Evolutionary conservation across 306 rosid genomes (phyloP), one percentile per base, ranked within the genome.

Genomic region (Acacia melanoxylon): DNA sequence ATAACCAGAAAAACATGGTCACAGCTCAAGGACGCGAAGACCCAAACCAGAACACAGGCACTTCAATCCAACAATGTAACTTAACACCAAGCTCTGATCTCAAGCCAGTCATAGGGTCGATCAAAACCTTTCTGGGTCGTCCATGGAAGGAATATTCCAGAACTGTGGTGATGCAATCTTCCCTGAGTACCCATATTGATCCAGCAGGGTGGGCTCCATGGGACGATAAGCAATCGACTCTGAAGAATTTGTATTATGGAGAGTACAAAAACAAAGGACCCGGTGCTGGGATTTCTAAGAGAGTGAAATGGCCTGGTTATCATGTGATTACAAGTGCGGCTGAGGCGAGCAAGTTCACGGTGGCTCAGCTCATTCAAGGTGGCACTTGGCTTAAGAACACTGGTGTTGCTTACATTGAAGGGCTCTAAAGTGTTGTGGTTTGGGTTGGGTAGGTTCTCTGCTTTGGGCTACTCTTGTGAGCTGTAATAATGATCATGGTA

Each of bases 131-230:
- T 16, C 46, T 90, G 83, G 92, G 94, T 14, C 89, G 91, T 1
- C 94, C 91, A 1, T 89, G 92, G 94, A 85, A 71, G 86, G 87
- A 85, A 77, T 87, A 76, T 46, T 91, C 92, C 2, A 78, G 92
- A 69, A 90, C 94, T 15, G 85, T 87, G 3, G 70, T 88, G 4
- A 83, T 91, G 94, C 91, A 91, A 76, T 89, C 92, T 13, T 62
- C 1, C 49, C 48, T 91, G 2, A 85, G 80, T 65, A 81, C 75
- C 62, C 83, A 81, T 37, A 80, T 89, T 68, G 80, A 80, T 45
- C 91, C 89, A 22, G 6, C 85, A 0, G 94, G 92, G 11, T 89
- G 94, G 94, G 83, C 90, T 3, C 46, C 37, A 16, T 89, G 94
- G 94, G 79, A 63, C 29, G 48, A n/a, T 13, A 83, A 78, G 16